Evolutionary conservation across 208 protist genomes (phyloP).

Genomic region (Trypanosoma brucei): DNA sequence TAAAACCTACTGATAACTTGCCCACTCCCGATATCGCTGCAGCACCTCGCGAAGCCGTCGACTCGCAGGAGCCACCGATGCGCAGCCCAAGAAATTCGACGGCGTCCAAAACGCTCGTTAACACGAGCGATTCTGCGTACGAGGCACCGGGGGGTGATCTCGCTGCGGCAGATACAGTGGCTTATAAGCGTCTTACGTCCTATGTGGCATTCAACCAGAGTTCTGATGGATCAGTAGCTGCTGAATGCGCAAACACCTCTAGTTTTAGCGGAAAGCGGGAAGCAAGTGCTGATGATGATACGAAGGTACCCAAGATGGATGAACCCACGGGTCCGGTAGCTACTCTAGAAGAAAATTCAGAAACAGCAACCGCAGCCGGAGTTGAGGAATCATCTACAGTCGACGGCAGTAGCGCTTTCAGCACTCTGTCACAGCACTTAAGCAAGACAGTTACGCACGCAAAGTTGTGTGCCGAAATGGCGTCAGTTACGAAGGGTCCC

Average conservation of each 20-base stretch:
- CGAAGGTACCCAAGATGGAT: neutral
- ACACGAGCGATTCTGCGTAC: constrained; percentile 2
- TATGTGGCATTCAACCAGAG: constrained; percentile 17
- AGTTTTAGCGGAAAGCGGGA: neutral
- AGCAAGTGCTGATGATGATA: neutral
- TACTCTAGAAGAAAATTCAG: neutral
- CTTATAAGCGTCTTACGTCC: constrained; percentile 5
- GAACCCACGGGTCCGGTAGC: neutral
- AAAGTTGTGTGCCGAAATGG: no score
- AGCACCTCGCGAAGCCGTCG: no score
- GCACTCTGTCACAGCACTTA: constrained; percentile 80
- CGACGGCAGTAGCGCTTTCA: constrained; percentile 60
- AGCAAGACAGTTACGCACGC: neutral
- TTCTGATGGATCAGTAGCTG: constrained; percentile 1
- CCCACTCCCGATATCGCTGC: no score
- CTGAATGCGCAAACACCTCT: neutral
- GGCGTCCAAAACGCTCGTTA: neutral
- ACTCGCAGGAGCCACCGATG: no score
- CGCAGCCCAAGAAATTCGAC: no score
- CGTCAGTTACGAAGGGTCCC: no score
- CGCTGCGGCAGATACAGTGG: neutral
- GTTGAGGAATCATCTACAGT: constrained; percentile 4
- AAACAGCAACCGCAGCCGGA: neutral
- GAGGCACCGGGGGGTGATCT: constrained; percentile 1
- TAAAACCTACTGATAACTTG: no score